These are phyloP conservation scores for Penicillium sp. DNA, from an alignment of 2,329 filamentous ascomycete species.

Conservation along the genomic window DNA sequence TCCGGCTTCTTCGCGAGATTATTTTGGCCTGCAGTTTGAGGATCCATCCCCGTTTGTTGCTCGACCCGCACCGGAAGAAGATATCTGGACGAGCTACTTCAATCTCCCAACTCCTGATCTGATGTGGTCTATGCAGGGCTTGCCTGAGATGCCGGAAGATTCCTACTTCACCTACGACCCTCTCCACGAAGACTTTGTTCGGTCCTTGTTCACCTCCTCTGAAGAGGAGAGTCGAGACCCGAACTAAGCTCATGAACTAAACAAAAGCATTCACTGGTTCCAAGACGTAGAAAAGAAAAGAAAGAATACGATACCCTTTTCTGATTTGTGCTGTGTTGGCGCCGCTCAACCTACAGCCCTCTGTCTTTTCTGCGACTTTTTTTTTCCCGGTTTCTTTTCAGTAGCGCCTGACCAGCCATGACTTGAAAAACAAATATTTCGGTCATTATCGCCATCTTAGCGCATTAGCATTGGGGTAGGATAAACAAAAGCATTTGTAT, in stretches of 20 bases:
- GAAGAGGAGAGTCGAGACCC: constrained; percentile 29
- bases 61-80: constrained; percentile 8
- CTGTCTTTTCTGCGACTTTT: too few species aligned
- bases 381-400: too few species aligned
- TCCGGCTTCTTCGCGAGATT: constrained; percentile 8
- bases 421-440: too few species aligned
- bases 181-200: constrained; percentile 39
- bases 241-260: constrained; percentile 4
- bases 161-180: constrained; percentile 41
- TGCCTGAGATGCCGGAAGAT: constrained; percentile 21
- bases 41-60: constrained; percentile 9
- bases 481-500: too few species aligned
- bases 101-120: constrained; percentile 16
- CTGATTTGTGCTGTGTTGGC: too few species aligned
- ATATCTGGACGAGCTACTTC: constrained; percentile 14
- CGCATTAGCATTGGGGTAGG: too few species aligned
- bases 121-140: constrained; percentile 10
- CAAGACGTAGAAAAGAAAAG: too few species aligned
- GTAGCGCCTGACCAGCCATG: too few species aligned
- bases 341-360: too few species aligned
- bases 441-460: too few species aligned
- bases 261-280: too few species aligned
- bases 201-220: constrained; percentile 36
- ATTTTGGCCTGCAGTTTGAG: constrained; percentile 15
- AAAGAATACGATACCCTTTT: too few species aligned